Base-by-base conservation (phyloP, 768 basidiomycete genomes). In the Leccinum rimulosum region DNA sequence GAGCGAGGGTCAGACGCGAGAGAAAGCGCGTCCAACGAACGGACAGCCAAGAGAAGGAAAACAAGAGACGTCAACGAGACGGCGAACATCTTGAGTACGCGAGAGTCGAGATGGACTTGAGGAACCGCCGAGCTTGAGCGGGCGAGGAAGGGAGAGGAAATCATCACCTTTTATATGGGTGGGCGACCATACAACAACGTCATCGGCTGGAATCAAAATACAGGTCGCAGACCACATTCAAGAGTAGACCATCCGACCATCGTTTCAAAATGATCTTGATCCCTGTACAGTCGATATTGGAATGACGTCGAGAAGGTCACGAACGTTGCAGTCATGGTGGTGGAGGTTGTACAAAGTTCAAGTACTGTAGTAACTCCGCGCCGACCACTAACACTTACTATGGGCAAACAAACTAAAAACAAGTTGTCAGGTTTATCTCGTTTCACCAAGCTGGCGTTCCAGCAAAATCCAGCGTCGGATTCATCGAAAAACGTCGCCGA, bases 361-460 rank as follows among this genome's bases (percentile, higher is more conserved):
- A 17, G 36, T 36, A 25, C 22, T 25, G 10, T 14, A 17, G 2
- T 14, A 59, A 61, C 59, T 61, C 58, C 65, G 65, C 61, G 19
- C 14, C 27, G 1, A 55, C 31, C 15, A 35, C 31, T 1, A 11
- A 35, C n/a, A 2, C 48, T 31, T 10, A 17, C 12, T 25, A 77
- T 77, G 77, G 73, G 74, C 62, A 83, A 80, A 69, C 74, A 74
- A 59, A 71, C 75, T 54, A 76, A 74, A 22, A 57, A 62, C 40
- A 28, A 28, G 28, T 54, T 84, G 30, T 73, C 75, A 22, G 79
- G 82, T 25, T 64, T 84, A 17, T 75, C 80, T 56, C 74, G 69
- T 59, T 81, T 82, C 54, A 71, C 78, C 19, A 70, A 73, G 60
- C 70, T 77, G 50, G 73, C 76, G 27, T 77, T 80, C 61, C 68